Base-by-base conservation (phyloP, 2,329 filamentous ascomycete species). In the Rosellinia necatrix region DNA sequence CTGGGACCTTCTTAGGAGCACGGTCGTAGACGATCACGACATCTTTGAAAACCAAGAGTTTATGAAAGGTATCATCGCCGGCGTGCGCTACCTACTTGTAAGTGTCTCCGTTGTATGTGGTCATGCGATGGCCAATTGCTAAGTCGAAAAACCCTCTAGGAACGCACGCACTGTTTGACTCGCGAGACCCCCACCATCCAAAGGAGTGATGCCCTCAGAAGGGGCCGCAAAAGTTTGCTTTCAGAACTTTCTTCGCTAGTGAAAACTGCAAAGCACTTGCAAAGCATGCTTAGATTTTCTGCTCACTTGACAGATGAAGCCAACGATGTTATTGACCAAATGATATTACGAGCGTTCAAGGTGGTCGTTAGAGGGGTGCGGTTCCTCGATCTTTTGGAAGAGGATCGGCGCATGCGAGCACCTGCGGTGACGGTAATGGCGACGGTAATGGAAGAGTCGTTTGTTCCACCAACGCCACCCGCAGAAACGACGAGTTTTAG, bases 11-110 rank as follows among this genome's bases (percentile, higher is more conserved):
- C 82, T 96, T 64, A 83, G 90, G 66, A 91, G 89, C 68, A 90
- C 89, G 27, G 86, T 86, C 19, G 84, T 88, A 49, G 89, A 87
- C 49, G 90, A 92, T 66, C 81, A 86, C 50, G 83, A 89, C 64
- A 87, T 92, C 44, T 96, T 96, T 70, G 85, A 88, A 42, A 92
- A 92, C 71, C 91, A 96, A 71, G 92, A 97, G 70, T 94, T 96
- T 70, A 93, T 97, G 81, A 88, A 92, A 74, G 91, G 91, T 21
- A 88, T 97, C 69, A 96, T 97, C 67, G 92, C 92, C 7, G 94
- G 94, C 27, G 93, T 97, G 53, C 86, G 94, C 43, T 92, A 89
- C 75, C 82, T 99, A 37, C 73, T 99, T 73, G 91, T 96, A 82
- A 76, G 90, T 81, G 29, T 40, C 34, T 17, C 48, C 21, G 7